Conservation (phyloP, 1,284 basidiomycete species). For the Chiua sp. region DNA sequence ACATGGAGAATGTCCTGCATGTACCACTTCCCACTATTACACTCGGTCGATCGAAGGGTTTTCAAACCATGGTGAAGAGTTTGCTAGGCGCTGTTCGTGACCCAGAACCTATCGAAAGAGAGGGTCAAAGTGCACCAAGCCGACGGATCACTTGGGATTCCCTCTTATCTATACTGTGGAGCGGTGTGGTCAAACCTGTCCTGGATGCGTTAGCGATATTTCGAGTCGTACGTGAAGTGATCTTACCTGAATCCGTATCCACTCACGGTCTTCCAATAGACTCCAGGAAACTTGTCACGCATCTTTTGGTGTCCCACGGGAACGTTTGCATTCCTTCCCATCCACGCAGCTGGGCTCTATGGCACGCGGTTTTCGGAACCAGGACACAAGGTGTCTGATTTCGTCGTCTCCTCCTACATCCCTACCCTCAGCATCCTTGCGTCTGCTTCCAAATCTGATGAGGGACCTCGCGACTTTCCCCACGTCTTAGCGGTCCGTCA, state of each 20-base stretch:
- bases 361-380: background rate
- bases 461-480: background rate
- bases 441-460: background rate
- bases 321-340: background rate
- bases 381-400: background rate
- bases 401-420: background rate
- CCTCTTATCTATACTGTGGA: background rate
- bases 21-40: background rate
- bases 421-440: background rate
- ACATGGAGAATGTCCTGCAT: background rate
- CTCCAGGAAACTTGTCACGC: background rate
- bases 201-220: background rate
- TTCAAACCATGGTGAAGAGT: no score
- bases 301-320: background rate
- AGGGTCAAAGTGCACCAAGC: no score
- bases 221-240: background rate
- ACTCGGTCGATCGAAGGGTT: background rate
- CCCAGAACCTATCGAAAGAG: no score
- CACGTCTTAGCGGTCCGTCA: background rate
- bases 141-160: background rate
- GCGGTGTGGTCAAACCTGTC: background rate
- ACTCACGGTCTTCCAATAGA: background rate
- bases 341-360: background rate
- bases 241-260: no score
- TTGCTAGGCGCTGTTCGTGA: no score